Evolutionary conservation across 495 filamentous ascomycete genomes (phyloP).

Genomic region (Penicillium silybi): DNA sequence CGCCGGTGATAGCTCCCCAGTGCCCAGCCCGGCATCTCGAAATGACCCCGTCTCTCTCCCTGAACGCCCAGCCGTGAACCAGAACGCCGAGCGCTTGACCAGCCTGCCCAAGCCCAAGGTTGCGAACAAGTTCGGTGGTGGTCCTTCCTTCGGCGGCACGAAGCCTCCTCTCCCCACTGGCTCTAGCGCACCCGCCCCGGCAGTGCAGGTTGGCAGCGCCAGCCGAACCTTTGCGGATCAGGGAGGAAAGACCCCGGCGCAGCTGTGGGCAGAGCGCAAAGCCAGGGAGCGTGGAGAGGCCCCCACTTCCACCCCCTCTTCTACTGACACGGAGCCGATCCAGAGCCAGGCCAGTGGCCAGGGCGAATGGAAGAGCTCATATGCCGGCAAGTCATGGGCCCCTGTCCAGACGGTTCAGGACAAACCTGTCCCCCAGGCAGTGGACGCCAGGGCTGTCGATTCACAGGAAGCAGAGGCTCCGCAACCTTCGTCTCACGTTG

Average conservation of each 20-base stretch:
- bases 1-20: constrained; percentile 37
- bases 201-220: constrained; percentile 66
- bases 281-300: constrained; percentile 65
- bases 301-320: constrained; percentile 26
- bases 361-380: constrained; percentile 83
- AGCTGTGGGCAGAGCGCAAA: constrained; percentile 97
- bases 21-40: constrained; percentile 29
- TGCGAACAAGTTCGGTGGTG: constrained; percentile 73
- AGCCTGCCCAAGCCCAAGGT: constrained; percentile 91
- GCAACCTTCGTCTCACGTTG: constrained; percentile 54
- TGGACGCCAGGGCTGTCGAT: constrained; percentile 51
- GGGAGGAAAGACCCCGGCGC: constrained; percentile 93
- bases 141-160: constrained; percentile 73
- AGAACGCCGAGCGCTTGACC: constrained; percentile 73
- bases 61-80: constrained; percentile 65
- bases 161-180: constrained; percentile 77
- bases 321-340: constrained; percentile 44
- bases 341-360: constrained; percentile 64
- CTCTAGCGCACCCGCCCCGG: constrained; percentile 47
- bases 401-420: constrained; percentile 70
- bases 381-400: constrained; percentile 83
- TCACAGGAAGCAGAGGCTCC: constrained; percentile 42
- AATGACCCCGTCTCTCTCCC: constrained; percentile 53
- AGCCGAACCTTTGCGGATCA: constrained; percentile 91
- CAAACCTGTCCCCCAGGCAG: constrained; percentile 57